Evolutionary conservation across 164 flowering plant genomes (phyloP).

Genomic region (Tetracentron sinense): DNA sequence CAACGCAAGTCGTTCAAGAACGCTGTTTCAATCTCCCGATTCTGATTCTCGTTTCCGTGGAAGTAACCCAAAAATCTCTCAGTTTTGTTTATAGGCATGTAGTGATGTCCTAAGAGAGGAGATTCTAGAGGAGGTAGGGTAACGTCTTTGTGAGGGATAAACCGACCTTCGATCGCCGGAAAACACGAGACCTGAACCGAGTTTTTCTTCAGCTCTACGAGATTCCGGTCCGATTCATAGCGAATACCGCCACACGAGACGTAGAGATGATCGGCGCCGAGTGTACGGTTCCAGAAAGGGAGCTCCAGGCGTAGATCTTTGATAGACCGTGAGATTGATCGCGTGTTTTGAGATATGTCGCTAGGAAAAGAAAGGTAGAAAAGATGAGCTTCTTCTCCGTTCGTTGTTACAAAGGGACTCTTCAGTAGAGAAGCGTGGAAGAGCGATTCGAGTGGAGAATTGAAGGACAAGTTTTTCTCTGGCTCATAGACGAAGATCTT

Average conservation of each 20-base stretch:
- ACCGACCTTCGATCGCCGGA: slow-evolving; percentile 35
- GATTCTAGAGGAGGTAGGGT: slow-evolving; percentile 39
- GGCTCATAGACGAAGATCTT: slow-evolving; percentile 55
- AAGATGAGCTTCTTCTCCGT: slow-evolving; percentile 64
- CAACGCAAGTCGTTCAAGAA: slow-evolving; percentile 27
- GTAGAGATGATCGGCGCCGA: slow-evolving; percentile 80
- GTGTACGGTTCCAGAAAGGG: slow-evolving; percentile 83
- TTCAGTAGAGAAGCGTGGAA: slow-evolving; percentile 52
- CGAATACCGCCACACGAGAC: slow-evolving; percentile 48
- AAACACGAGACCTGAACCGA: slow-evolving; percentile 66
- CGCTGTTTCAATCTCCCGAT: background rate
- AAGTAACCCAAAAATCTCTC: slow-evolving; percentile 29
- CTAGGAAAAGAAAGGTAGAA: slow-evolving; percentile 56
- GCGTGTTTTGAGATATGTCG: slow-evolving; percentile 21
- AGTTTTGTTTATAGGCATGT: slow-evolving; percentile 8
- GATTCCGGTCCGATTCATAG: slow-evolving; percentile 51
- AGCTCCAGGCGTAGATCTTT: slow-evolving; percentile 26
- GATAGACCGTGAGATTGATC: slow-evolving; percentile 42
- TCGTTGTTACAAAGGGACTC: slow-evolving; percentile 46
- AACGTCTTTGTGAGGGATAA: slow-evolving; percentile 77
- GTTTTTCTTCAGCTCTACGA: slow-evolving; percentile 76
- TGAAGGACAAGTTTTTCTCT: slow-evolving; percentile 3
- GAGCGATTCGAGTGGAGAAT: slow-evolving; percentile 31
- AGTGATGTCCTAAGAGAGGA: background rate
- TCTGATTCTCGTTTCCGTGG: slow-evolving; percentile 1